phyloP scores from a whole-genome alignment of 768 basidiomycete genomes.

The Xerocomus spinulosus region DNA sequence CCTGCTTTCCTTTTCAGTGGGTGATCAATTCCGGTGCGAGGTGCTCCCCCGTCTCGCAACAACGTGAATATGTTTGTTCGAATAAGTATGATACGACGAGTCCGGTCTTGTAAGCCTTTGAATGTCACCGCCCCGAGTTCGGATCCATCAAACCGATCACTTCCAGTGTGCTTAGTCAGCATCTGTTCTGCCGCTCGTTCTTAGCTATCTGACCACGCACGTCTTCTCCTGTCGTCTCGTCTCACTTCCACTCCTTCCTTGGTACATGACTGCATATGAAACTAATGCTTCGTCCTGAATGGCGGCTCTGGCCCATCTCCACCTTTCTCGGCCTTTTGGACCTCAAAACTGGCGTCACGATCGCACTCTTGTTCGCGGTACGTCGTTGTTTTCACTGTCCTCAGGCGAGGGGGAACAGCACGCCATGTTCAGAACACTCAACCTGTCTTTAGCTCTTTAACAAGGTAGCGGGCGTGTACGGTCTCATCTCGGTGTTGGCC shows the following conservation, averaged over 20 bases:
- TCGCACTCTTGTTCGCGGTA: constrained; percentile 87
- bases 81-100: no score
- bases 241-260: constrained; percentile 2
- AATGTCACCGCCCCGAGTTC: neutral
- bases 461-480: constrained; percentile 97
- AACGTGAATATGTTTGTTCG: no score
- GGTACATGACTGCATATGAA: constrained; percentile 53
- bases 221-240: neutral
- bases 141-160: neutral
- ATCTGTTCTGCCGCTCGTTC: neutral
- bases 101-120: neutral
- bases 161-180: constrained; percentile 19
- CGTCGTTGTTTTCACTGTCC: constrained; percentile 27
- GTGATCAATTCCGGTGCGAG: no score
- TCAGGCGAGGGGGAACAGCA: neutral
- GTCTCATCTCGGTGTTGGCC: constrained; percentile 84
- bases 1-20: no score
- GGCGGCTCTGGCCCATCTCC: constrained; percentile 74
- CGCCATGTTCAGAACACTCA: constrained; percentile 1
- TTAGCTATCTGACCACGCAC: neutral
- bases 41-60: no score
- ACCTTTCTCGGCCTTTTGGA: constrained; percentile 87
- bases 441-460: constrained; percentile 64
- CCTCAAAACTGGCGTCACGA: constrained; percentile 88
- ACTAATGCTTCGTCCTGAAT: constrained; percentile 78